Evolutionary conservation across 805 yeast genomes (phyloP), one percentile per base, ranked within the genome.

Genomic region (Candida michaelii): DNA sequence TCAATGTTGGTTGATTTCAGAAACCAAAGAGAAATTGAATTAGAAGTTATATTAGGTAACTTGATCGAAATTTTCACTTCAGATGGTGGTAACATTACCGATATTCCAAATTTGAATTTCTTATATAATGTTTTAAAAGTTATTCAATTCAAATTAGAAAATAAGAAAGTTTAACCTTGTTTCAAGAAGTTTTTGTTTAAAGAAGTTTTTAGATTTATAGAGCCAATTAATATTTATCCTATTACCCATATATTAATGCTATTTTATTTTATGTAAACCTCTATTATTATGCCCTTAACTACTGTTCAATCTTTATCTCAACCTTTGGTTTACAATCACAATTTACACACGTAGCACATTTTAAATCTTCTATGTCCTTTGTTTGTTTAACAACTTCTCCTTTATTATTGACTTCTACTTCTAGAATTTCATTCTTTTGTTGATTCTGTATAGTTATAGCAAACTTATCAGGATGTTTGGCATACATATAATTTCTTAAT

Each of bases 61-160:
- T 63, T 70, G 3, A 52, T 69, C 25, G 54, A 52, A 39, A 58
- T 69, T 11, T 77, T 75, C 0, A 48, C 54, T 35, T 54, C 54
- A 31, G 63, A 64, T 2, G 66, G 73, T 7, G 47, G 45, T 30
- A 72, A 89, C 0, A 2, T 15, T 7, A 30, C 14, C 8, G 29
- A 21, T 10, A 36, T 41, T 8, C 95, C 96, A 0, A 65, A 73
- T 2, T 71, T 88, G 43, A 60, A 70, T 3, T 58, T 79, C 40
- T 48, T 88, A 21, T 86, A 86, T 60, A 61, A 70, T 21, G 65
- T 85, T 44, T 69, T 86, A 47, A 71, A 73, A 36, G 73, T 83
- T 46, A 73, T 75, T 32, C 95, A 86, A 62, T 76, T 75, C 52
- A 69, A 23, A 27, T 29, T 40, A 17, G 33, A 24, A 13, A 5